These are phyloP conservation scores for Juncus inflexus DNA, from an alignment of 176 grass and related monocot species.

Conservation along the genomic window DNA sequence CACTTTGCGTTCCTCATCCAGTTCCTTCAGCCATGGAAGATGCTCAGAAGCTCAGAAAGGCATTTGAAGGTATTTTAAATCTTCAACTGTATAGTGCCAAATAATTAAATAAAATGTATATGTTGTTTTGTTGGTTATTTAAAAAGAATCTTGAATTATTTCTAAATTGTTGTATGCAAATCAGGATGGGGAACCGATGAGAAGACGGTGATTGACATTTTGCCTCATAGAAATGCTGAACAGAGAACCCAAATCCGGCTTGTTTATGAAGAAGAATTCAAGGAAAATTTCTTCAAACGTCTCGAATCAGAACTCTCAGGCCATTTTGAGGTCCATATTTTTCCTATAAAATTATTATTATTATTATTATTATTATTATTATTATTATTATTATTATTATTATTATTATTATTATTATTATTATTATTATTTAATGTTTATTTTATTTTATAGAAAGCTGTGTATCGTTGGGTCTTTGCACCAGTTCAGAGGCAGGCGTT, in stretches of 20 bases:
- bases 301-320: constrained; percentile 72
- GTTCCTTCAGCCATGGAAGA: constrained; percentile 65
- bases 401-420: no score
- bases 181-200: constrained; percentile 95
- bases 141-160: neutral
- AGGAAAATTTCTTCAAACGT: constrained; percentile 47
- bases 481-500: constrained; percentile 55
- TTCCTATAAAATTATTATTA: neutral
- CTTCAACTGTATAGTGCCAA: neutral
- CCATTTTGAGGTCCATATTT: constrained; percentile 53
- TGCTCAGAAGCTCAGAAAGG: constrained; percentile 61
- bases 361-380: no score
- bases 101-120: neutral
- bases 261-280: constrained; percentile 58
- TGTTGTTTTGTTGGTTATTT: neutral
- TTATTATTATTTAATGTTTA: neutral
- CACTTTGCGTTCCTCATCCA: constrained; percentile 43
- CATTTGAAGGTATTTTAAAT: constrained; percentile 52
- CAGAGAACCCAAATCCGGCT: constrained; percentile 62
- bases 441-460: constrained; percentile 42
- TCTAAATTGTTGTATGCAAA: no score
- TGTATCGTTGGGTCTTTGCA: constrained; percentile 67
- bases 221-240: constrained; percentile 55
- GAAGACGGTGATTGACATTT: constrained; percentile 51
- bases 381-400: no score